Percentiles rank a stretch among this genome's conserved stretches.
Conservation (phyloP, 1,284 basidiomycete species). For the Amylostereum chailletii region DNA sequence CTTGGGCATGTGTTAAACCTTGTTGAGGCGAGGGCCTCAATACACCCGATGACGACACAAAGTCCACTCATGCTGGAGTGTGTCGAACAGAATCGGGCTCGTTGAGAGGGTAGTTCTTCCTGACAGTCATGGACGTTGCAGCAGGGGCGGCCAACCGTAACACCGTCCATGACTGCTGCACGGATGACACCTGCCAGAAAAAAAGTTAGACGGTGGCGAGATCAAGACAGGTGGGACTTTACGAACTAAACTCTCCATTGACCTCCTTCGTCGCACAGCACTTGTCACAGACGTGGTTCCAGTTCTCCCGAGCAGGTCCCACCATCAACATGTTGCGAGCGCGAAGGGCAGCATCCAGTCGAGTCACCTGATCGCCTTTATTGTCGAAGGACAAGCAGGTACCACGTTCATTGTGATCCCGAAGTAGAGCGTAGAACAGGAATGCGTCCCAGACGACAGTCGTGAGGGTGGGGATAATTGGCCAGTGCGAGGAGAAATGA, state of each 20-base stretch:
- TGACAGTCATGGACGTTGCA: constrained; percentile 19
- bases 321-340: not conserved
- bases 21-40: not conserved
- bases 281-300: constrained; percentile 1
- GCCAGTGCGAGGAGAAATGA: too few species aligned
- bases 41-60: constrained; percentile 14
- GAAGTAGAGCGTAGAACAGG: not conserved
- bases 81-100: constrained; percentile 13
- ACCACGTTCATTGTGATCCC: not conserved
- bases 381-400: not conserved
- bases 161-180: constrained; percentile 21
- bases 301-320: not conserved
- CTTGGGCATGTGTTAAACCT: constrained; percentile 14
- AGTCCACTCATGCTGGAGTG: constrained; percentile 4
- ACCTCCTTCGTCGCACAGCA: not conserved
- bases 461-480: too few species aligned
- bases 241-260: not conserved
- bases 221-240: not conserved
- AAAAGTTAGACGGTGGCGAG: not conserved
- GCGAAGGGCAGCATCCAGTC: not conserved
- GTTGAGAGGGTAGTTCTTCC: constrained; percentile 9
- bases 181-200: not conserved
- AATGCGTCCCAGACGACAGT: too few species aligned
- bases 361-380: not conserved
- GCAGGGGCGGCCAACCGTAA: constrained; percentile 23